These are phyloP conservation scores for Hanseniaspora sp. DNA, from an alignment of 1,139 yeast species.

Conservation along the genomic window DNA sequence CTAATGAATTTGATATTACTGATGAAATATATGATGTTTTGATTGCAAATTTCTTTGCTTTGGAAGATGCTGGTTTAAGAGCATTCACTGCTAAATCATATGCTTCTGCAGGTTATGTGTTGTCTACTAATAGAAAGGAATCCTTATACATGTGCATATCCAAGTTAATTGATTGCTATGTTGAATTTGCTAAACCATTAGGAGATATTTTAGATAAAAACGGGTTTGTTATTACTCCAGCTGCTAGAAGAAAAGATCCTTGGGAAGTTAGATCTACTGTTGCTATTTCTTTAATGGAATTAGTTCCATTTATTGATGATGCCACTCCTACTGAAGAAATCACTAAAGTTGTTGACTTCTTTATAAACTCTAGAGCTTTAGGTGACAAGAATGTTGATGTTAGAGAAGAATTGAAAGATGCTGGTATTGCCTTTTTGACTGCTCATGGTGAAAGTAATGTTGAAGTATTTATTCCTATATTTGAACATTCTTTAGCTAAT, in stretches of 20 bases:
- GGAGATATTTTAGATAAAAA: slow-evolving; percentile 63
- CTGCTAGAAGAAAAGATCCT: slow-evolving; percentile 51
- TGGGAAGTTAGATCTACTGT: slow-evolving; percentile 82
- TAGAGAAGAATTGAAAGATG: slow-evolving; percentile 73
- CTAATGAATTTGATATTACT: slow-evolving; percentile 45
- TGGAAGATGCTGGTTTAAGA: slow-evolving; percentile 52
- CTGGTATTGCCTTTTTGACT: slow-evolving; percentile 67
- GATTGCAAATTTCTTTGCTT: slow-evolving; percentile 38
- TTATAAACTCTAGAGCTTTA: slow-evolving; percentile 51
- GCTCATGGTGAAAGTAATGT: slow-evolving; percentile 53
- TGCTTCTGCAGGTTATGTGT: slow-evolving; percentile 38
- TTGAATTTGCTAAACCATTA: slow-evolving; percentile 59
- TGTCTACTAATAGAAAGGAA: slow-evolving; percentile 23
- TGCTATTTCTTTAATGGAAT: slow-evolving; percentile 53
- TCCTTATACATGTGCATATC: slow-evolving; percentile 34
- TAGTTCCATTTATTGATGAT: slow-evolving; percentile 38
- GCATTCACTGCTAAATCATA: slow-evolving; percentile 55
- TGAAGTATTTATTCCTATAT: slow-evolving; percentile 63
- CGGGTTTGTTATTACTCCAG: slow-evolving; percentile 62
- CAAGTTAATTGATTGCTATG: slow-evolving; percentile 44
- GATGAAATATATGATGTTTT: slow-evolving; percentile 39
- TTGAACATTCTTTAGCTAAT: slow-evolving; percentile 42
- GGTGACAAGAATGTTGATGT: slow-evolving; percentile 67
- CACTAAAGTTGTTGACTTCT: slow-evolving; percentile 44
- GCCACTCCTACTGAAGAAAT: slow-evolving; percentile 30